Conservation (phyloP, 805 yeast genomes). For the Monosporozyma aquatica region DNA sequence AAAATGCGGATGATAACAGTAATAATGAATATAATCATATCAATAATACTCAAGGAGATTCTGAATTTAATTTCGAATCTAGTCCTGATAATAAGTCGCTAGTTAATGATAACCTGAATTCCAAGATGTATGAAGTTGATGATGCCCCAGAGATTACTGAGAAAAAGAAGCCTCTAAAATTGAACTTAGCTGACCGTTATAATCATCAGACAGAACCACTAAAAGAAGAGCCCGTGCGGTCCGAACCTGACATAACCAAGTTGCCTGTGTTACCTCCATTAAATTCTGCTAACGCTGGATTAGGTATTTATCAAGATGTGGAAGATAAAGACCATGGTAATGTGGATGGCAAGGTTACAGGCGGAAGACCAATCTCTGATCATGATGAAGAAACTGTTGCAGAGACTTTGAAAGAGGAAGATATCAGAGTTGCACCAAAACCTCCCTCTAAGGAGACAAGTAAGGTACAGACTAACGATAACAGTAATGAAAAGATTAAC, state of each 20-base stretch:
- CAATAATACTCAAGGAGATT: constrained; percentile 16
- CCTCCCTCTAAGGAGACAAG: not conserved
- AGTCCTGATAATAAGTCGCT: constrained; percentile 16
- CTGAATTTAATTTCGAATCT: constrained; percentile 25
- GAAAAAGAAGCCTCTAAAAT: constrained; percentile 21
- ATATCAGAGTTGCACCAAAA: constrained; percentile 5
- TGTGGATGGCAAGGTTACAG: not conserved
- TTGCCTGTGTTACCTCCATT: constrained; percentile 29
- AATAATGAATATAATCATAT: constrained; percentile 10
- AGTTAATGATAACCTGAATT: constrained; percentile 16
- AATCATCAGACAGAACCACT: constrained; percentile 9
- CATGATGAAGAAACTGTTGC: constrained; percentile 4
- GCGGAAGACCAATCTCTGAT: not conserved
- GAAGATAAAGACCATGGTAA: not conserved
- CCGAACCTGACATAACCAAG: constrained; percentile 6
- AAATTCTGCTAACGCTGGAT: constrained; percentile 16
- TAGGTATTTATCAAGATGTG: constrained; percentile 23
- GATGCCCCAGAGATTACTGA: constrained; percentile 5
- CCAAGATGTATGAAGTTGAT: constrained; percentile 20
- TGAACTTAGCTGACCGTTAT: constrained; percentile 35
- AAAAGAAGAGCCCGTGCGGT: not conserved
- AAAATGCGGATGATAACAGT: constrained; percentile 9
- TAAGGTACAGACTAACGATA: not conserved
- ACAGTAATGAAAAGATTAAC: constrained; percentile 3
- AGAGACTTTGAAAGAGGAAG: constrained; percentile 3